Conservation (phyloP, 208 protist genomes). For the Trypanosoma scelopori region DNA sequence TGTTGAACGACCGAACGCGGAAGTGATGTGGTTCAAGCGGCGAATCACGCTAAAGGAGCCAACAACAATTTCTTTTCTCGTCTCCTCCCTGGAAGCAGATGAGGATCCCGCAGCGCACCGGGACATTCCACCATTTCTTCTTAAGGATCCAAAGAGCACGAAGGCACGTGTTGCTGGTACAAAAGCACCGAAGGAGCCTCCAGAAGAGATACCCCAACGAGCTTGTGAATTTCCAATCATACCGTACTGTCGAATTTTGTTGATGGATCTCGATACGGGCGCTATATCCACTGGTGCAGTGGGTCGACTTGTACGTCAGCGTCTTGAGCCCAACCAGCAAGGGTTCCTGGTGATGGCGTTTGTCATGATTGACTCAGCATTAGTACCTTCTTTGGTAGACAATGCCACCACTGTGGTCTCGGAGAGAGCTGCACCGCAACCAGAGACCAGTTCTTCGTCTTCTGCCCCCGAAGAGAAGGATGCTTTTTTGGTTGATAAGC, state of each 20-base stretch:
- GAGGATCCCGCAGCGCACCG: constrained; percentile 60
- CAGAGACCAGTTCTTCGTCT: not conserved
- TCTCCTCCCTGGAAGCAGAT: constrained; percentile 48
- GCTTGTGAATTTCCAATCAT: constrained; percentile 38
- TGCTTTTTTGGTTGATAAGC: not conserved
- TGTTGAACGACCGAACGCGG: constrained; percentile 36
- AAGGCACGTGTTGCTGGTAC: constrained; percentile 13
- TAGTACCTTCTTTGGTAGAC: constrained; percentile 7
- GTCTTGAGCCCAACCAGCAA: constrained; percentile 63
- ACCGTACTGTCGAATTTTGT: constrained; percentile 41
- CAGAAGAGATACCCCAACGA: constrained; percentile 14
- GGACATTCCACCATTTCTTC: constrained; percentile 20
- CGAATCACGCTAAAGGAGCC: constrained; percentile 51
- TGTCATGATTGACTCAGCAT: constrained; percentile 32
- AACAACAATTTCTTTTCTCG: constrained; percentile 55
- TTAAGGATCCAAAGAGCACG: constrained; percentile 25
- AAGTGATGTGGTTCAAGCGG: constrained; percentile 85
- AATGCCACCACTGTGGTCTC: not conserved
- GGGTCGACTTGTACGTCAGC: constrained; percentile 52
- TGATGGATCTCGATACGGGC: constrained; percentile 71
- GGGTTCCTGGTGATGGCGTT: constrained; percentile 84
- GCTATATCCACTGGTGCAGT: constrained; percentile 35
- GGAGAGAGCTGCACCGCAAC: not conserved
- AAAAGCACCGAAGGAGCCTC: constrained; percentile 18
- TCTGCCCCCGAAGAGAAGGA: constrained; percentile 11